Percentiles rank a stretch among this genome's conserved stretches.
phyloP scores from a whole-genome alignment of 148 eudicot genomes.

The Chenopodium suecicum region DNA sequence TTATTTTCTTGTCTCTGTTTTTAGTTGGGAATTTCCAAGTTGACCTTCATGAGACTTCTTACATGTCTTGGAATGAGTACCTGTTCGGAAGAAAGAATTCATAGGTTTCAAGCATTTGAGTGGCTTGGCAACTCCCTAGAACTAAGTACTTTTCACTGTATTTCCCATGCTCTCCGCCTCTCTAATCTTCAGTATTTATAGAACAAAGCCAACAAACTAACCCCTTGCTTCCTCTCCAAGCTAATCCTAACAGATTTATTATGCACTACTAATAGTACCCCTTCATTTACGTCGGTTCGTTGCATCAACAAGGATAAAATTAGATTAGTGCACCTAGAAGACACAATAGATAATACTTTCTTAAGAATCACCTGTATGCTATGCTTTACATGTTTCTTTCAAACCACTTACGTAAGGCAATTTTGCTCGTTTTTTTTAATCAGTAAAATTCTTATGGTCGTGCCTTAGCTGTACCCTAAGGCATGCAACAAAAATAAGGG shows the following conservation, averaged over 20 bases:
- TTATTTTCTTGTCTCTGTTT: not conserved
- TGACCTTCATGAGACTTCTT: not conserved
- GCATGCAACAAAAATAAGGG: not conserved
- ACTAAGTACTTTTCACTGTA: no score
- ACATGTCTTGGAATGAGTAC: not conserved
- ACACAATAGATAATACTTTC: not conserved
- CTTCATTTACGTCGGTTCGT: no score
- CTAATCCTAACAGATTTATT: no score
- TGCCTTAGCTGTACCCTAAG: not conserved
- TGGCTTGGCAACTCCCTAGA: no score
- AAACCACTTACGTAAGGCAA: not conserved
- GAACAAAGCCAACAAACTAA: no score
- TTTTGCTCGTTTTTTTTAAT: not conserved
- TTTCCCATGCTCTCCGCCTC: no score
- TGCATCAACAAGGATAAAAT: not conserved
- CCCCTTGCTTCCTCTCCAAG: no score
- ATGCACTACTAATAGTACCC: no score
- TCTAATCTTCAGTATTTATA: no score
- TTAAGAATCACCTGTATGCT: not conserved
- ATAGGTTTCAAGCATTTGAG: no score
- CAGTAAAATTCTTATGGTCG: not conserved
- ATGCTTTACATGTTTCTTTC: not conserved
- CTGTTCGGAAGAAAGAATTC: not conserved
- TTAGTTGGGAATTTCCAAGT: not conserved
- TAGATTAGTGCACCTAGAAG: not conserved